Evolutionary conservation across 208 protist genomes (phyloP).

Genomic region (Herpetomonas muscarum): DNA sequence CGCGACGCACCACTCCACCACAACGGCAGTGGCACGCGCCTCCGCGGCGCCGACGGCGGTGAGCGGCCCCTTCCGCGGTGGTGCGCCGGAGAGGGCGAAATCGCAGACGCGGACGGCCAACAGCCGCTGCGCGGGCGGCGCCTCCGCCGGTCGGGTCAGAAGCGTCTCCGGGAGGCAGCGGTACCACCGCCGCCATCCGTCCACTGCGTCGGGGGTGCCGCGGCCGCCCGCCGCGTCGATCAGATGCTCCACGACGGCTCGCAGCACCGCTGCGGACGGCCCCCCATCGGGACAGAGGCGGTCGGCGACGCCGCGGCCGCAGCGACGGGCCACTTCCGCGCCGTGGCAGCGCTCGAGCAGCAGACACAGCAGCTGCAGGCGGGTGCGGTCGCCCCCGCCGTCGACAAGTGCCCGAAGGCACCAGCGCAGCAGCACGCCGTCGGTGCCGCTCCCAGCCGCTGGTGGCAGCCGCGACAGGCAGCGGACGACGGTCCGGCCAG

Average conservation of each 20-base stretch:
- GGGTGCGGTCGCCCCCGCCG: background rate
- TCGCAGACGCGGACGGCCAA: background rate
- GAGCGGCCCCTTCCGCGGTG: too few relatives aligned
- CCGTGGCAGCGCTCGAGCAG: constrained; percentile 35
- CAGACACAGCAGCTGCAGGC: constrained; percentile 33
- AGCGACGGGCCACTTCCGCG: constrained; percentile 26
- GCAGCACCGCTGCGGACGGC: too few relatives aligned
- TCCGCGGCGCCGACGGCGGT: constrained; percentile 15
- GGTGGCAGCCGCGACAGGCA: background rate
- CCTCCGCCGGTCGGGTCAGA: too few relatives aligned
- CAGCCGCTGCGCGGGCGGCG: too few relatives aligned
- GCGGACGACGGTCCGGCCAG: background rate
- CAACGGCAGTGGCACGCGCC: constrained; percentile 13
- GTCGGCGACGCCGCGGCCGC: constrained; percentile 24
- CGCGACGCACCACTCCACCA: constrained; percentile 22
- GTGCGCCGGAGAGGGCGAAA: background rate
- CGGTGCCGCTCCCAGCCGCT: background rate
- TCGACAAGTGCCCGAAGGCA: background rate
- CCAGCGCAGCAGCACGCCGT: background rate
- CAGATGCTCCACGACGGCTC: too few relatives aligned
- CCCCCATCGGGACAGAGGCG: too few relatives aligned
- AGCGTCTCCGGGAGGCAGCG: too few relatives aligned
- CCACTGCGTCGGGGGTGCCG: too few relatives aligned
- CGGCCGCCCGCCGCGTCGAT: too few relatives aligned
- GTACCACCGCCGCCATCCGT: too few relatives aligned